Evolutionary conservation across 163 green algal genomes (phyloP).

Genomic region (Scenedesmus sp.): DNA sequence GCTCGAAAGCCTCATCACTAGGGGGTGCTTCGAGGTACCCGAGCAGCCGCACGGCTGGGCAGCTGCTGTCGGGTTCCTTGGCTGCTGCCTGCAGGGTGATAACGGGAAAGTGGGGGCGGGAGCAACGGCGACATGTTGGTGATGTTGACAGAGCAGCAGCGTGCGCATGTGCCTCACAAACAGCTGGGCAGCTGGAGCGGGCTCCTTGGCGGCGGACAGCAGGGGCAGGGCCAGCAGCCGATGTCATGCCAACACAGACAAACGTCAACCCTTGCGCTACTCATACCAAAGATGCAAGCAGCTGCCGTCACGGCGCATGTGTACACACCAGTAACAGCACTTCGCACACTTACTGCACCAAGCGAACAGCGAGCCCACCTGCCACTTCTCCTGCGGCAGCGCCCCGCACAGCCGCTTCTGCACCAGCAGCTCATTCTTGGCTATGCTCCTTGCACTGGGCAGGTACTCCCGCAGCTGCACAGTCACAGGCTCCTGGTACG

Average conservation of each 20-base stretch:
- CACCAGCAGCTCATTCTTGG: constrained; percentile 47
- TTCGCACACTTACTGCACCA: no score
- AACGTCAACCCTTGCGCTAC: no score
- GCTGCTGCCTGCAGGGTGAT: constrained; percentile 12
- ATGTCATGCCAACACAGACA: no score
- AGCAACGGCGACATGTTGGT: not conserved
- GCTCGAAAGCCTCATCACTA: constrained; percentile 24
- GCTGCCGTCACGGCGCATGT: no score
- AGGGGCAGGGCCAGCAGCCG: no score
- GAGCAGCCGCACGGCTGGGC: constrained; percentile 65
- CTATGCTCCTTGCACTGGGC: not conserved
- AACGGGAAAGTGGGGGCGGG: not conserved
- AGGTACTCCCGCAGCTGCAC: constrained; percentile 68
- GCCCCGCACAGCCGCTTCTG: constrained; percentile 29
- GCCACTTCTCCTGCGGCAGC: constrained; percentile 51
- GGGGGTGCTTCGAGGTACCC: constrained; percentile 56
- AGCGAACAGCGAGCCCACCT: constrained; percentile 31
- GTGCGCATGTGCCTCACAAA: constrained; percentile 7
- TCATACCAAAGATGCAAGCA: no score
- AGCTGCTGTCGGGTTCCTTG: not conserved
- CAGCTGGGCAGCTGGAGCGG: constrained; percentile 51
- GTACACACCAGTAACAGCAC: no score
- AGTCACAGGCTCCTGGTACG: constrained; percentile 67
- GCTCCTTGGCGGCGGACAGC: not conserved
- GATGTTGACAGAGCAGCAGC: not conserved